Base-by-base conservation (phyloP, 202 grass and related monocot species). In the Schoenoplectus tabernaemontani region DNA sequence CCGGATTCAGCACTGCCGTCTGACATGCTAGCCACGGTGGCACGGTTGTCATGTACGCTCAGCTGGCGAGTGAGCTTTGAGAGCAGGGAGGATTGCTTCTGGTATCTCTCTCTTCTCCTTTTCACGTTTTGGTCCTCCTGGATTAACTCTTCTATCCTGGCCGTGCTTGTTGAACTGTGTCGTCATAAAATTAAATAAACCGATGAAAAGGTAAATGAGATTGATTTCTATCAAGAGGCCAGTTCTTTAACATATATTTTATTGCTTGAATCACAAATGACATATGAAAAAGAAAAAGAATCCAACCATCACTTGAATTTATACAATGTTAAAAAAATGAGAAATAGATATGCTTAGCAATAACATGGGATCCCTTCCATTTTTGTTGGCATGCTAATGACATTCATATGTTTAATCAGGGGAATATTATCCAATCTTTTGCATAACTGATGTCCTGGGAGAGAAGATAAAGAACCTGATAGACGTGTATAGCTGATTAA, bases 51-150 rank as follows among this genome's bases (percentile, higher is more conserved):
- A 85, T 99, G 91, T 66, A 99, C 78, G 1, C 92, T 92, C 57
- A 99, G 86, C 66, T 95, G 92, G 43, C 96, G 91, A 86, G 96
- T 99, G 70, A 99, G 96, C 83, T 95, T 99, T 62, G 90, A 91
- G 53, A 99, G 84, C 24, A 99, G 92, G 63, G 96, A 91, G 37
- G 96, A 99, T 64, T 99, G 96, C 62, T 81, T 99, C 81, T 99
- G 92, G 85, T 65, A 84, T 33, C 88, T 87, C 44, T 99, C 92
- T 82, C 96, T 80, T 76, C 85, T 89, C 9, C 65, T 82, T 84
- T 96, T 99, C 43, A 91, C 90, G 80, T 91, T 96, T 66, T 91
- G 96, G 80, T 99, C 96, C 76, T 99, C 96, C 84, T 91, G 89
- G 76, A 99, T 87, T 78, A 99, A 87, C 83, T 99, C 92, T 85